Evolutionary conservation across 768 basidiomycete species (phyloP).

Genomic region (Pleurotus cornucopiae): DNA sequence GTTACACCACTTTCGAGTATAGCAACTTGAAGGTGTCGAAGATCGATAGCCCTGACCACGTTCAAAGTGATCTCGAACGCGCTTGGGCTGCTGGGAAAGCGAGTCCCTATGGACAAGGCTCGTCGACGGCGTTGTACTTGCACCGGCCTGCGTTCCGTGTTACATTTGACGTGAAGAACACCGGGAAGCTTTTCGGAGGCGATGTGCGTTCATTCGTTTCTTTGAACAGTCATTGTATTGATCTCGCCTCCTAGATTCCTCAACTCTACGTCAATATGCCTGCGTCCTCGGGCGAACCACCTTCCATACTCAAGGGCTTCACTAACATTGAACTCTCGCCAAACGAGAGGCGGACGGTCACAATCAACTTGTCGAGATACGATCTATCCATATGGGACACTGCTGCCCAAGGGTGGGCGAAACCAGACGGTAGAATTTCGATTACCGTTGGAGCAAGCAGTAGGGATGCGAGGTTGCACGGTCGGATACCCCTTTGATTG

Average conservation of each 20-base stretch:
- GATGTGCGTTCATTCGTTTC: slow-evolving; percentile 41
- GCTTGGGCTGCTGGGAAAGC: slow-evolving; percentile 61
- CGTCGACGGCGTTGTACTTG: slow-evolving; percentile 62
- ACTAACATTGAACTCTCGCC: slow-evolving; percentile 48
- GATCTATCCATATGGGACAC: slow-evolving; percentile 78
- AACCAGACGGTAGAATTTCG: slow-evolving; percentile 57
- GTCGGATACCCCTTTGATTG: slow-evolving; percentile 25
- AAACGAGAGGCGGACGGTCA: slow-evolving; percentile 41
- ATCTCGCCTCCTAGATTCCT: slow-evolving; percentile 31
- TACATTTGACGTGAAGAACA: slow-evolving; percentile 64
- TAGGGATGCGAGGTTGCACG: slow-evolving; percentile 51
- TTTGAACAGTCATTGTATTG: background rate
- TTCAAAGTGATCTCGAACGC: slow-evolving; percentile 31
- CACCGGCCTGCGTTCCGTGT: slow-evolving; percentile 62
- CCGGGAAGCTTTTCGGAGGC: slow-evolving; percentile 54
- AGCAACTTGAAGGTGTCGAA: slow-evolving; percentile 46
- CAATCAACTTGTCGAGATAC: slow-evolving; percentile 60
- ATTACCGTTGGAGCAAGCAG: slow-evolving; percentile 71
- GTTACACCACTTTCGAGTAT: slow-evolving; percentile 81
- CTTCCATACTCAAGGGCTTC: slow-evolving; percentile 69
- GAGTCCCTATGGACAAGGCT: slow-evolving; percentile 51
- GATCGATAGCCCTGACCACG: slow-evolving; percentile 32
- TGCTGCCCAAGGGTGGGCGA: slow-evolving; percentile 67
- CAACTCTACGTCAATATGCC: slow-evolving; percentile 77
- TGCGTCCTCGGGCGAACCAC: slow-evolving; percentile 59